These are phyloP conservation scores for Cystobasidium onofrii DNA, from an alignment of 768 basidiomycete genomes.

Conservation along the genomic window DNA sequence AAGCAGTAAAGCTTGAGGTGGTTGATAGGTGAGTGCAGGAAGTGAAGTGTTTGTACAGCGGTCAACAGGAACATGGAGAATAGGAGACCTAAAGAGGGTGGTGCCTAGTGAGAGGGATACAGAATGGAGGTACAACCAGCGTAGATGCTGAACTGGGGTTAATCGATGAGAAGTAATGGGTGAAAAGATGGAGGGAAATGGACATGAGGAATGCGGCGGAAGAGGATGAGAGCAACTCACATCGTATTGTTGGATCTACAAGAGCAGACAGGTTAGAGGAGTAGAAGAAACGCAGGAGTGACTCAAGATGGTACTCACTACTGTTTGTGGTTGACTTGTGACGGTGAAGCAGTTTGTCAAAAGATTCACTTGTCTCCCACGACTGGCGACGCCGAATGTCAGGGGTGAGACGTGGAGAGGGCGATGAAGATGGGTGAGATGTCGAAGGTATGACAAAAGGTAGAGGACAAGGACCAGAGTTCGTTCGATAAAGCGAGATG, in stretches of 20 bases:
- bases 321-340: not conserved
- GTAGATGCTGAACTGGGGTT: not conserved
- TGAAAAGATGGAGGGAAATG: not conserved
- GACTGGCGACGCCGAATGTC: not conserved
- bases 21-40: not conserved
- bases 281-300: not conserved
- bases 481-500: no score
- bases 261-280: not conserved
- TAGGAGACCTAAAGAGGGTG: no score
- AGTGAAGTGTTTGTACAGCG: not conserved
- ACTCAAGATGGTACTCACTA: no score
- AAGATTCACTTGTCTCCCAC: not conserved
- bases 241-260: slow-evolving; percentile 19
- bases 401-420: no score
- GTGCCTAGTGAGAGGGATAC: no score
- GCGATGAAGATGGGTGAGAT: no score
- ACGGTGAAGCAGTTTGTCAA: slow-evolving; percentile 21
- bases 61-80: no score
- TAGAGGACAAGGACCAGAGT: no score
- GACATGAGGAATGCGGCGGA: not conserved
- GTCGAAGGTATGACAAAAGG: no score
- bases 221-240: not conserved
- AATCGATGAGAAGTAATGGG: not conserved
- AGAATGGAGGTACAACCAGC: no score
- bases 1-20: no score